Evolutionary conservation across 2,329 filamentous ascomycete genomes (phyloP).

Genomic region (Fonsecaea nubica): DNA sequence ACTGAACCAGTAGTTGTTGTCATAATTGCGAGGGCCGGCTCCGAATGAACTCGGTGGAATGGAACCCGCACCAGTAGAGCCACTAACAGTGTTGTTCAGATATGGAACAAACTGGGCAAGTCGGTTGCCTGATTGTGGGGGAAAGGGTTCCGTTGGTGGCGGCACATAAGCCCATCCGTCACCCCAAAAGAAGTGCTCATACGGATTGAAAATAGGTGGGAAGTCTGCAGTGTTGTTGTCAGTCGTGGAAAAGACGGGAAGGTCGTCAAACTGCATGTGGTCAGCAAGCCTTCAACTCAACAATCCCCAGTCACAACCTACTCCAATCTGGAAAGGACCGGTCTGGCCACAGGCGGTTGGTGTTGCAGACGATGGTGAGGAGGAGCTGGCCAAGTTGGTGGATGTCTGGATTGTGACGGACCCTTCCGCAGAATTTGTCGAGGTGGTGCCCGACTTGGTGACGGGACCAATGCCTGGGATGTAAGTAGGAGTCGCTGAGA

Average conservation of each 20-base stretch:
- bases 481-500: conserved; percentile 19
- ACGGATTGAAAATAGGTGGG: conserved; percentile 56
- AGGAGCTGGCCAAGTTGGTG: conserved; percentile 10
- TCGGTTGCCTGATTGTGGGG: conserved; percentile 42
- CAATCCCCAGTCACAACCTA: conserved; percentile 18
- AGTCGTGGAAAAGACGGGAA: conserved; percentile 37
- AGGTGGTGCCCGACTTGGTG: conserved; percentile 6
- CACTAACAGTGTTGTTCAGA: conserved; percentile 53
- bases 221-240: conserved; percentile 43
- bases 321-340: conserved; percentile 34
- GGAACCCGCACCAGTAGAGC: conserved; percentile 42
- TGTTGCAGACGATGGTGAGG: conserved; percentile 16
- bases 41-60: conserved; percentile 53
- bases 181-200: conserved; percentile 60
- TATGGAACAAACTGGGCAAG: conserved; percentile 49
- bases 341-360: conserved; percentile 33
- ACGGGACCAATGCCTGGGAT: conserved; percentile 30
- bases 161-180: conserved; percentile 59
- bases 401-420: conserved; percentile 20
- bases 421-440: background rate
- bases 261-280: conserved; percentile 41
- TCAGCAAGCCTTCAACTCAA: conserved; percentile 10
- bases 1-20: conserved; percentile 59
- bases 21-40: conserved; percentile 51
- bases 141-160: conserved; percentile 53